Evolutionary conservation across 2,329 filamentous ascomycete genomes (phyloP).

Genomic region (Apiospora sp.): DNA sequence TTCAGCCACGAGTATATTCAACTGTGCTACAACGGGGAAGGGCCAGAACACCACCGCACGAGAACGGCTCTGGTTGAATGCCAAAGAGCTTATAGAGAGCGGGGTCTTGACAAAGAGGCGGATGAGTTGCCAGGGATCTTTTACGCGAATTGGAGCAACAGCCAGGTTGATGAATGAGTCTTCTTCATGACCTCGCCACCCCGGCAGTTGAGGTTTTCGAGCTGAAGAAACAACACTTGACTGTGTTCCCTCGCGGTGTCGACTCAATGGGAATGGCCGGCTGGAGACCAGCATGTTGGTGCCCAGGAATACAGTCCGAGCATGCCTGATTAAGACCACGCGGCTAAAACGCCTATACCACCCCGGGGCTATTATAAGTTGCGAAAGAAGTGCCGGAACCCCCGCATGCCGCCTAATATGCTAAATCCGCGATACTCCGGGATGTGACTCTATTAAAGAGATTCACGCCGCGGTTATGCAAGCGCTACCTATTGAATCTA

Average conservation of each 20-base stretch:
- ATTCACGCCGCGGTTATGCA: background rate
- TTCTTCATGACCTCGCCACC: background rate
- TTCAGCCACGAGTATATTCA: conserved; percentile 2
- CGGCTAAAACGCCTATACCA: conserved; percentile 10
- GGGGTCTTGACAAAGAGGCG: background rate
- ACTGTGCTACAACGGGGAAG: background rate
- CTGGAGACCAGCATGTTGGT: background rate
- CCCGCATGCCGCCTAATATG: conserved; percentile 20
- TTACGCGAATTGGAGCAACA: background rate
- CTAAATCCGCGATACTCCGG: conserved; percentile 10
- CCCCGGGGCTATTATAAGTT: conserved; percentile 2
- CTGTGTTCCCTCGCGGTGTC: background rate
- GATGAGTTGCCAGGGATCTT: background rate
- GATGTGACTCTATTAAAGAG: conserved; percentile 14
- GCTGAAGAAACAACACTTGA: background rate
- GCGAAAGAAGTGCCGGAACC: conserved; percentile 15
- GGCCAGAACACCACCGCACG: conserved; percentile 1
- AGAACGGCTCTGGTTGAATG: background rate
- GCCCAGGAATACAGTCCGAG: background rate
- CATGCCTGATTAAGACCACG: background rate
- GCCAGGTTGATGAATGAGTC: background rate
- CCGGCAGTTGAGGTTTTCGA: background rate
- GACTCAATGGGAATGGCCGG: background rate
- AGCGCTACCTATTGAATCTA: background rate
- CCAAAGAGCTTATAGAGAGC: background rate